Base-by-base conservation (phyloP, 106 monocot genomes). In the Allium fistulosum region DNA sequence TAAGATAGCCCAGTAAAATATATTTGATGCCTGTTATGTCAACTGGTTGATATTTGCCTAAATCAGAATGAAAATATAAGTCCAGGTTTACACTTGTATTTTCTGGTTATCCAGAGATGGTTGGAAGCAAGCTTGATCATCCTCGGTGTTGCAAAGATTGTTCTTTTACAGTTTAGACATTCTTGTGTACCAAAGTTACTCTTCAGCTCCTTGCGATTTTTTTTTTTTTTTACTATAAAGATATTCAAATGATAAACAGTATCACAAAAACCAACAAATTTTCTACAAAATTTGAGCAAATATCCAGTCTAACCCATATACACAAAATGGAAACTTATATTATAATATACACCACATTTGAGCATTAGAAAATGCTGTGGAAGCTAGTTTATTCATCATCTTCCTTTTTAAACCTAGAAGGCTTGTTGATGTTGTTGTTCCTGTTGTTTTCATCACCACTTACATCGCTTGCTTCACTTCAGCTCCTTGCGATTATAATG, bases 381-480 rank as follows among this genome's bases (percentile, higher is more conserved):
- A 9, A 56, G 55, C 58, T 27, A 10, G 37, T 37, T 51, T 57
- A 69, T 26, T 64, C n/a, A 67, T 12, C 53, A 12, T 0, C 58
- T 48, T 75, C 64, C 49, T 81, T 71, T 75, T 61, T 79, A 78
- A 68, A 70, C 22, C 59, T 69, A 26, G 28, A 64, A 26, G 79
- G 52, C 47, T 26, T 63, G 49, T 71, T 70, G 45, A 52, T 65
- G 52, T 27, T 57, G 28, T 63, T 51, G 14, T 27, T 57, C 17
- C 59, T 51, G 14, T 8, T 58, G 51, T 65, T 74, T 69, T 78
- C 75, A 22, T 61, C 63, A 18, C 67, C 72, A 51, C 80, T 78
- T 15, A 62, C 72, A 69, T 78, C 76, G 17, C 72, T 69, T 18
- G 73, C n/a, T 68, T 81, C 81, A 37, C 46, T 52, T n/a, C n/a